A percentile compares a stretch with the other conserved stretches of the same genome.
Evolutionary conservation across 495 filamentous ascomycete genomes (phyloP).

Genomic region (Penicillium crystallinum): DNA sequence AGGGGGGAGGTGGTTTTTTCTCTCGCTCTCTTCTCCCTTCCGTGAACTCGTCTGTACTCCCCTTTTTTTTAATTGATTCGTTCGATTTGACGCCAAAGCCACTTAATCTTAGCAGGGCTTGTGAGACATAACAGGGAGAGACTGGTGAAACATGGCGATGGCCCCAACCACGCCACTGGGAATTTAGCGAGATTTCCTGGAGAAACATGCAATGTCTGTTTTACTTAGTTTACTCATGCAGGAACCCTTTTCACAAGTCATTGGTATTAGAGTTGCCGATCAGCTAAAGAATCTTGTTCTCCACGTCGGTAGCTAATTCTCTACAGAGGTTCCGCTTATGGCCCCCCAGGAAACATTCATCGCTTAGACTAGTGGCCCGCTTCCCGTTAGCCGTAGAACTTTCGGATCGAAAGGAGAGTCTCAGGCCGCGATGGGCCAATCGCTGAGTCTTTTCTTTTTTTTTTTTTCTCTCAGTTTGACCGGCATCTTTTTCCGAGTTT

Average conservation of each 20-base stretch:
- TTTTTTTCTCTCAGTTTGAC: background rate
- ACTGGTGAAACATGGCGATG: conserved; percentile 24
- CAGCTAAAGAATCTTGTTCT: conserved; percentile 15
- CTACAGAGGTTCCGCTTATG: background rate
- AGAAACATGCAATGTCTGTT: background rate
- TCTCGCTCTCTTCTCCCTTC: too few species aligned
- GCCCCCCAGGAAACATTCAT: background rate
- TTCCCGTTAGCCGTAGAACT: conserved; percentile 1
- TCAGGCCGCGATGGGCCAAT: background rate
- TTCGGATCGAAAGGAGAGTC: conserved; percentile 1
- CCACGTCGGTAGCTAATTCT: conserved; percentile 18
- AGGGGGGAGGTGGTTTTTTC: too few species aligned
- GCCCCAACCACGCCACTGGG: conserved; percentile 12
- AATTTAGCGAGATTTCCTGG: conserved; percentile 1
- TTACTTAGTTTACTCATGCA: conserved; percentile 8
- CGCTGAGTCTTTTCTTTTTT: background rate
- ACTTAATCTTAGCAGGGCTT: conserved; percentile 6
- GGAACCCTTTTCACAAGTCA: conserved; percentile 14
- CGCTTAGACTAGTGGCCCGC: conserved; percentile 1
- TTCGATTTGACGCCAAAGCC: background rate
- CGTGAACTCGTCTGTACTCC: background rate
- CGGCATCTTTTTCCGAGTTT: background rate
- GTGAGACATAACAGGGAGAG: background rate
- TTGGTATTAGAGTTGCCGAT: conserved; percentile 25
- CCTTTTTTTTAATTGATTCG: conserved; percentile 4